Evolutionary conservation across 2,329 filamentous ascomycete genomes (phyloP).

Genomic region (Colletotrichum coccodes): DNA sequence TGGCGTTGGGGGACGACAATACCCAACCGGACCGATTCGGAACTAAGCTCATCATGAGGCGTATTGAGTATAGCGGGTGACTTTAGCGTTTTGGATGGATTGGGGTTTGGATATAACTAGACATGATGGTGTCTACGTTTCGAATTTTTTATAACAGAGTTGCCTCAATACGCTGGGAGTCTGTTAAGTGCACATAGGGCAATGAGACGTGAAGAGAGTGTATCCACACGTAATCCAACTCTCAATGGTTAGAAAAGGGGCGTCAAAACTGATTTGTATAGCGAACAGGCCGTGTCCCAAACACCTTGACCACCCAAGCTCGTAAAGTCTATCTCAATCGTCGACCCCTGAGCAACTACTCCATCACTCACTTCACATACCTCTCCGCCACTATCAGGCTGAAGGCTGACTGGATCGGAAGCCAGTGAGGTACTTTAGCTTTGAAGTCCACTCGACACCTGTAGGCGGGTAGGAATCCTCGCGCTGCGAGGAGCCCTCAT

Average conservation of each 20-base stretch:
- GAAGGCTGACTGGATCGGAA: neutral
- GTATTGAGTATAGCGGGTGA: neutral
- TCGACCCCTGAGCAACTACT: neutral
- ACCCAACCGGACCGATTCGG: constrained; percentile 32
- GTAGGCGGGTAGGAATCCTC: neutral
- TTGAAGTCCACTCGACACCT: neutral
- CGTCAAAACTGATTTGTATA: neutral
- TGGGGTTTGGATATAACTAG: neutral
- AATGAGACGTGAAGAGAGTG: constrained; percentile 3
- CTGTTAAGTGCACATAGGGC: constrained; percentile 3
- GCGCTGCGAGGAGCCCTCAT: neutral
- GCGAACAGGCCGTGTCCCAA: neutral
- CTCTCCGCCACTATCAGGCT: neutral
- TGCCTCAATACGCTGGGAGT: neutral
- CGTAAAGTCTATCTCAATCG: neutral
- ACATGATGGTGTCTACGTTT: constrained; percentile 1
- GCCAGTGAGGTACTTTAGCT: neutral
- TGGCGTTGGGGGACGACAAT: constrained; percentile 33
- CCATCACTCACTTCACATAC: neutral
- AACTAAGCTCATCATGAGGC: constrained; percentile 9
- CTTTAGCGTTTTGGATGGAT: constrained; percentile 3
- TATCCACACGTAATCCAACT: neutral
- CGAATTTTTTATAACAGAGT: constrained; percentile 9
- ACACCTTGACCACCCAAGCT: neutral
- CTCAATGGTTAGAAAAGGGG: neutral